These are phyloP conservation scores for Claviceps cyperi DNA, from an alignment of 2,329 filamentous ascomycete genomes.

Conservation along the genomic window DNA sequence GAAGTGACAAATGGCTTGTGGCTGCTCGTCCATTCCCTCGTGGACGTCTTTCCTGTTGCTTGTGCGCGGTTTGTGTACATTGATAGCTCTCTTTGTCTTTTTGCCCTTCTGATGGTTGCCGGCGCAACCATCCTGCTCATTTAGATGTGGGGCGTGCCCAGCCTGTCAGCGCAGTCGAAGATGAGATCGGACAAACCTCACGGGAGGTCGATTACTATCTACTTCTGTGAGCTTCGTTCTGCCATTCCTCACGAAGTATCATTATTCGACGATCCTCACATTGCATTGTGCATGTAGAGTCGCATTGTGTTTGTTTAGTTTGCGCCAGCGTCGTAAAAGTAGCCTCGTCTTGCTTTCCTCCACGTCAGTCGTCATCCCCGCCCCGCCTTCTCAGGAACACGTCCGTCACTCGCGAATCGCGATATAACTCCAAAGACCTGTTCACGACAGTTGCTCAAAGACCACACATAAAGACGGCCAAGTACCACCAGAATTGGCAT, in stretches of 20 bases:
- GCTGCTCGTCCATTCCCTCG: neutral
- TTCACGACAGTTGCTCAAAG: neutral
- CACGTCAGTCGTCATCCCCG: neutral
- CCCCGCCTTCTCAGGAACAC: neutral
- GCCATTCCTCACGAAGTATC: neutral
- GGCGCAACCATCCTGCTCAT: slow-evolving; percentile 6
- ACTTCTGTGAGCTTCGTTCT: neutral
- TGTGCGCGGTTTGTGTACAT: slow-evolving; percentile 21
- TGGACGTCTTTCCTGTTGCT: slow-evolving; percentile 2
- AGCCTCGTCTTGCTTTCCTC: no score
- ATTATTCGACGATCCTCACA: neutral
- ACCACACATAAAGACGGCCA: neutral
- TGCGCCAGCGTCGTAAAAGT: no score
- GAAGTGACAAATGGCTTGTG: slow-evolving; percentile 3
- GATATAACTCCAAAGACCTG: neutral
- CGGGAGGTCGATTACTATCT: neutral
- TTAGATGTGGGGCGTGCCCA: neutral
- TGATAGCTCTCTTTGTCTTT: slow-evolving; percentile 1
- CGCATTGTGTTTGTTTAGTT: no score
- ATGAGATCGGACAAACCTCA: neutral
- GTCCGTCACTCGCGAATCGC: no score
- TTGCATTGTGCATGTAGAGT: no score
- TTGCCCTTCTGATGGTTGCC: slow-evolving; percentile 13
- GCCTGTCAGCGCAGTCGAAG: neutral
- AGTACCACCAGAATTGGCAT: neutral